Evolutionary conservation across 2,329 filamentous ascomycete genomes (phyloP).

Genomic region (Eutypa lata): DNA sequence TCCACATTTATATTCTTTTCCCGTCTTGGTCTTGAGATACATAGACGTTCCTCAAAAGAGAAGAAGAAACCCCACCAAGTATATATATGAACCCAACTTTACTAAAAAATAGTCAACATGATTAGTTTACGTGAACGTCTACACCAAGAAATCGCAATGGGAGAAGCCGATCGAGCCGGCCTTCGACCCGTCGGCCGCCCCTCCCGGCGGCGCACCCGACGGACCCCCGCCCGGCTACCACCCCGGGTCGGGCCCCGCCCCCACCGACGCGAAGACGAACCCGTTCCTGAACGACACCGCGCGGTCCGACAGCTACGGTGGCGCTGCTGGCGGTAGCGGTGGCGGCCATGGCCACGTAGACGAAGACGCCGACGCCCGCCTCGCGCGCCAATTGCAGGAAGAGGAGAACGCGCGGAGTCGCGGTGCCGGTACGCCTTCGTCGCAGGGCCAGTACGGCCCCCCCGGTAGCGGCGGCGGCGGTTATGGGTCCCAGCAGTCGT

Average conservation of each 20-base stretch:
- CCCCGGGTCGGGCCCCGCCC: slow-evolving; percentile 41
- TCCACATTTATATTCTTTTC: background rate
- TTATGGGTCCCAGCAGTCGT: slow-evolving; percentile 21
- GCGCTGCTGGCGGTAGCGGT: background rate
- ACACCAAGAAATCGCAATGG: slow-evolving; percentile 89
- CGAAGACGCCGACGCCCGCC: slow-evolving; percentile 35
- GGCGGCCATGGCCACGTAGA: slow-evolving; percentile 25
- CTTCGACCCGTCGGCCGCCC: slow-evolving; percentile 38
- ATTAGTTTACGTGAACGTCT: slow-evolving; percentile 91
- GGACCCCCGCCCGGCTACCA: slow-evolving; percentile 69
- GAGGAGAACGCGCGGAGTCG: slow-evolving; percentile 70
- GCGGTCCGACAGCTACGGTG: slow-evolving; percentile 5
- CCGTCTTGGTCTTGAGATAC: too few species aligned
- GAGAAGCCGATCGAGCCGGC: slow-evolving; percentile 73
- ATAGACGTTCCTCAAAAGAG: background rate
- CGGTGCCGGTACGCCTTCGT: slow-evolving; percentile 20
- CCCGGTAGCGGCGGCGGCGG: slow-evolving; percentile 13
- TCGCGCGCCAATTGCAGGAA: slow-evolving; percentile 76
- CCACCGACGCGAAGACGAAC: slow-evolving; percentile 63
- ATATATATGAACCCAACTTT: too few species aligned
- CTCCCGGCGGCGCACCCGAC: slow-evolving; percentile 39
- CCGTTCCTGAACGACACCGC: slow-evolving; percentile 55
- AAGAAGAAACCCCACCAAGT: too few species aligned
- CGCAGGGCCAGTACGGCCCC: slow-evolving; percentile 34
- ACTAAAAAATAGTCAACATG: too few species aligned